Conservation (phyloP, 371 early-diverging fungal species). For the Rhizomucor miehei region DNA sequence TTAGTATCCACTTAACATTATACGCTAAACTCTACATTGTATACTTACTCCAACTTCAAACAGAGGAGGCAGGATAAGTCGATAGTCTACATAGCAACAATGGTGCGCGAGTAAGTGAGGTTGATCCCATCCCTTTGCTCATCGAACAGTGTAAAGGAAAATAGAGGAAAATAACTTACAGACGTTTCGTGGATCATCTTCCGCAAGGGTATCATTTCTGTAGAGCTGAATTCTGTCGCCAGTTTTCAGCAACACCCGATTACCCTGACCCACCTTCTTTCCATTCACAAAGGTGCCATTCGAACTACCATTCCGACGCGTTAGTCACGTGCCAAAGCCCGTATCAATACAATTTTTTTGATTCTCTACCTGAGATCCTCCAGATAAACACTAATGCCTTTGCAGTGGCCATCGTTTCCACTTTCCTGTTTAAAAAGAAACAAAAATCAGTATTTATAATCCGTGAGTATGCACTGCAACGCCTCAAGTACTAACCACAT, state of each 20-base stretch:
- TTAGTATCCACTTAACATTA: neutral
- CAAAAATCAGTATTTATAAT: too few relatives aligned
- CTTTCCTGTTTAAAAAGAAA: slow-evolving; percentile 26
- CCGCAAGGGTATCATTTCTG: slow-evolving; percentile 15
- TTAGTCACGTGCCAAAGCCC: neutral
- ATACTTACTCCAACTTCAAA: slow-evolving; percentile 25
- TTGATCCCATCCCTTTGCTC: too few relatives aligned
- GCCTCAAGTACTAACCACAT: neutral
- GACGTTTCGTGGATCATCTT: slow-evolving; percentile 21
- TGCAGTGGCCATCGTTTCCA: slow-evolving; percentile 21
- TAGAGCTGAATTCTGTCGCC: slow-evolving; percentile 68
- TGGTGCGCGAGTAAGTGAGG: too few relatives aligned
- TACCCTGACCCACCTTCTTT: slow-evolving; percentile 32
- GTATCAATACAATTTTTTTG: too few relatives aligned
- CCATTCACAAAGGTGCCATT: slow-evolving; percentile 81
- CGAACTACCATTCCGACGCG: slow-evolving; percentile 42
- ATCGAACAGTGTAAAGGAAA: too few relatives aligned
- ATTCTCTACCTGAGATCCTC: slow-evolving; percentile 37
- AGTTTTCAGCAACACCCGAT: slow-evolving; percentile 51
- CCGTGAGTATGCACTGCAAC: neutral
- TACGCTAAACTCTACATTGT: neutral
- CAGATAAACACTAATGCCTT: slow-evolving; percentile 40
- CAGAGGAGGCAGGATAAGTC: slow-evolving; percentile 17
- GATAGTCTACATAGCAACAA: slow-evolving; percentile 18
- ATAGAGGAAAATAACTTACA: slow-evolving; percentile 19